Evolutionary conservation across 257 asterid genomes (phyloP).

Genomic region (Schizonepeta tenuifolia): DNA sequence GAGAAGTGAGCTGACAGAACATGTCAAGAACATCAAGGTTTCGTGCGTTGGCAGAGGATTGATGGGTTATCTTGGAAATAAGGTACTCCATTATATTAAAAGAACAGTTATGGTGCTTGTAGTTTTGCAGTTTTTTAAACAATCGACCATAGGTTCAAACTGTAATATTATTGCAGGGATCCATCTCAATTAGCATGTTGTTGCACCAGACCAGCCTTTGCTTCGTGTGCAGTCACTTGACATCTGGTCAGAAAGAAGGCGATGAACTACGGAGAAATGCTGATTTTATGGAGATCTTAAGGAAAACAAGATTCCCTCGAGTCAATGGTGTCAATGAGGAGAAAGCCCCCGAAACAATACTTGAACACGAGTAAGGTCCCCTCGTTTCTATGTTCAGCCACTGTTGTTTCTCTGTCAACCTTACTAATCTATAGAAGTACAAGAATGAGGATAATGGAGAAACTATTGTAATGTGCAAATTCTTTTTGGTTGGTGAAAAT

Average conservation of each 20-base stretch:
- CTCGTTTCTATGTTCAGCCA: not conserved
- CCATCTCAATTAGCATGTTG: conserved; percentile 90
- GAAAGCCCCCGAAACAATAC: conserved; percentile 90
- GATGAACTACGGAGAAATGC: conserved; percentile 94
- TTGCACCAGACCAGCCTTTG: conserved; percentile 99
- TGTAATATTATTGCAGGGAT: conserved; percentile 65
- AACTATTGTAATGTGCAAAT: not conserved
- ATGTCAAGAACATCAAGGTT: conserved; percentile 80
- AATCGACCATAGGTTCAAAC: conserved; percentile 7
- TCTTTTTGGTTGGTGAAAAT: not conserved
- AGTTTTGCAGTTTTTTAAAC: conserved; percentile 1
- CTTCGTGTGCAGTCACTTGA: conserved; percentile 92
- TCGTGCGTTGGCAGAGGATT: conserved; percentile 96
- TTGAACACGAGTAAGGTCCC: conserved; percentile 78
- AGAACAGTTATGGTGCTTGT: not conserved
- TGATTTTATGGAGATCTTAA: conserved; percentile 91
- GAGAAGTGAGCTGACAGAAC: conserved; percentile 85
- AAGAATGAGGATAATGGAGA: not conserved
- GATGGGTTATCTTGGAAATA: conserved; percentile 98
- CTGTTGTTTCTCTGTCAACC: not conserved
- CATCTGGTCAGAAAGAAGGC: conserved; percentile 97
- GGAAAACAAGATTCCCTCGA: conserved; percentile 92
- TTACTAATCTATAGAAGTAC: not conserved
- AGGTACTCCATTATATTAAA: conserved; percentile 50
- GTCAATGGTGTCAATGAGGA: conserved; percentile 69